phyloP scores from a whole-genome alignment of 768 basidiomycete species.

The Krasilnikovozyma curviuscula region DNA sequence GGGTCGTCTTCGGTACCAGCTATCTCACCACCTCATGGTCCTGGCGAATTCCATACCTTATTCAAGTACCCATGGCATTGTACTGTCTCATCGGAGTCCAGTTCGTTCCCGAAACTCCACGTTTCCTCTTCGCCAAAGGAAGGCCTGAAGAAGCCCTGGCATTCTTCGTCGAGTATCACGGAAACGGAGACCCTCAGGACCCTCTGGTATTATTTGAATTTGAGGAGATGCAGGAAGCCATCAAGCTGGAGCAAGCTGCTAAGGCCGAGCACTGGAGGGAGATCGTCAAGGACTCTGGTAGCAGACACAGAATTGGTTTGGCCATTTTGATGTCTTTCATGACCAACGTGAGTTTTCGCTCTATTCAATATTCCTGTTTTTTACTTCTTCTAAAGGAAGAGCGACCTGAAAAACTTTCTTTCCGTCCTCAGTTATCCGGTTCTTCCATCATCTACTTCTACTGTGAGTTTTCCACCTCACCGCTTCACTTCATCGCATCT shows the following conservation, averaged over 20 bases:
- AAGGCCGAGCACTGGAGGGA: constrained; percentile 25
- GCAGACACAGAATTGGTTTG: constrained; percentile 22
- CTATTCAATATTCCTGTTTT: no score
- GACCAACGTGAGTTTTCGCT: constrained; percentile 15
- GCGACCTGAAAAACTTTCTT: background rate
- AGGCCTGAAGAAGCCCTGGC: constrained; percentile 23
- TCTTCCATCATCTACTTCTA: constrained; percentile 28
- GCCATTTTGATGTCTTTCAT: constrained; percentile 25
- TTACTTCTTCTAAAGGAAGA: background rate
- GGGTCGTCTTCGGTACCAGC: constrained; percentile 22
- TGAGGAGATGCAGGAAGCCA: constrained; percentile 26
- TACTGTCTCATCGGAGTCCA: constrained; percentile 26
- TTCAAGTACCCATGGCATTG: constrained; percentile 24
- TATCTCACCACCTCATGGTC: constrained; percentile 22
- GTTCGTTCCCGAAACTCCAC: constrained; percentile 28
- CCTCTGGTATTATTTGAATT: constrained; percentile 27
- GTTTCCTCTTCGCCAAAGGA: constrained; percentile 24
- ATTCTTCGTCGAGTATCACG: constrained; percentile 26
- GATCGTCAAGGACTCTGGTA: constrained; percentile 20
- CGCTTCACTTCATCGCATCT: background rate
- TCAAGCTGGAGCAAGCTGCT: constrained; percentile 21
- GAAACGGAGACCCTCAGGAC: constrained; percentile 25
- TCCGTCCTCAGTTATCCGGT: constrained; percentile 11
- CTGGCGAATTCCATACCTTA: constrained; percentile 26
- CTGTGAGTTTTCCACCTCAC: constrained; percentile 13